Evolutionary conservation across 805 yeast genomes (phyloP).

Genomic region (Saturnispora ahearnii): DNA sequence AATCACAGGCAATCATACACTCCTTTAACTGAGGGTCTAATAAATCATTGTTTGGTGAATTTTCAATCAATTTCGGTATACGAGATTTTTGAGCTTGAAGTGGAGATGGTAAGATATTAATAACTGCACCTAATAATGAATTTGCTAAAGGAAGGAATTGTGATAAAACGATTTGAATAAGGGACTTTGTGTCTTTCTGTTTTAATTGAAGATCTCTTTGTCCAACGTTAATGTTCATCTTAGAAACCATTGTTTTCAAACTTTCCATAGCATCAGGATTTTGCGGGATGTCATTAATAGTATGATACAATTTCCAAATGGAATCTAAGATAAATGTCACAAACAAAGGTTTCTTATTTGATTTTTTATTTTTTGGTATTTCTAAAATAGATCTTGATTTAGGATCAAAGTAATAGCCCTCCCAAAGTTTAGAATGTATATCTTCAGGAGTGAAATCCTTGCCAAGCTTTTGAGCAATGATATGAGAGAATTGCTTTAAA

Average conservation of each 20-base stretch:
- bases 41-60: conserved; percentile 41
- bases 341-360: conserved; percentile 66
- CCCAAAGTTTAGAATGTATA: conserved; percentile 87
- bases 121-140: conserved; percentile 74
- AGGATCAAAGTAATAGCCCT: conserved; percentile 83
- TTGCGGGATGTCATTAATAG: conserved; percentile 33
- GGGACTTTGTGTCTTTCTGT: conserved; percentile 53
- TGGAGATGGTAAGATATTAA: conserved; percentile 83
- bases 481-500: conserved; percentile 75
- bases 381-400: conserved; percentile 77
- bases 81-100: conserved; percentile 62
- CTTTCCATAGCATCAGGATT: conserved; percentile 59
- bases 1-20: conserved; percentile 61
- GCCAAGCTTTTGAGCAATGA: conserved; percentile 43
- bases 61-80: conserved; percentile 55
- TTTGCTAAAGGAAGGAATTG: conserved; percentile 95
- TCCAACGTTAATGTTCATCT: conserved; percentile 56
- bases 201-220: conserved; percentile 68
- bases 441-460: conserved; percentile 75
- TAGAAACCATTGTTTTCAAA: conserved; percentile 62
- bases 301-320: conserved; percentile 85
- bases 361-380: conserved; percentile 53
- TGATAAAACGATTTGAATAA: conserved; percentile 61
- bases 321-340: conserved; percentile 81
- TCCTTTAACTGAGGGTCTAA: conserved; percentile 41